phyloP scores from a whole-genome alignment of 805 yeast species.

The Sporopachydermia quercuum region DNA sequence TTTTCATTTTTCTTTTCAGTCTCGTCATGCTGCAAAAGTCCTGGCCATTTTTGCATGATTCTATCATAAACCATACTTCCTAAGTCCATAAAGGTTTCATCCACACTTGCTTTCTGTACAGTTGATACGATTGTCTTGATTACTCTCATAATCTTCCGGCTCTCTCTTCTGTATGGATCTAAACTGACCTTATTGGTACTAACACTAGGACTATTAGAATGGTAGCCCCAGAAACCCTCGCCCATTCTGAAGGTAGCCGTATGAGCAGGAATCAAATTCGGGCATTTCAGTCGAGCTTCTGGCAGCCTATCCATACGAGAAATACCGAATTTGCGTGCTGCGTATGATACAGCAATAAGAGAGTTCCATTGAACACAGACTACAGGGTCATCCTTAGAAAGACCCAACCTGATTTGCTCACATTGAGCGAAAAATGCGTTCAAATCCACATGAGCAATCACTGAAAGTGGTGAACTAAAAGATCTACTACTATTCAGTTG shows the following conservation, averaged over 20 bases:
- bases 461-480: conserved; percentile 54
- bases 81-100: conserved; percentile 79
- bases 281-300: conserved; percentile 63
- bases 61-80: conserved; percentile 44
- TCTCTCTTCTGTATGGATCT: conserved; percentile 84
- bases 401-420: conserved; percentile 62
- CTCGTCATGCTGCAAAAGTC: not conserved
- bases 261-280: conserved; percentile 63
- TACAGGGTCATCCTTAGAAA: conserved; percentile 59
- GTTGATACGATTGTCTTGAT: conserved; percentile 45
- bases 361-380: conserved; percentile 92
- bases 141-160: conserved; percentile 59
- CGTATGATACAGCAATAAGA: conserved; percentile 78
- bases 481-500: conserved; percentile 34
- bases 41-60: conserved; percentile 18
- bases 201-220: conserved; percentile 37
- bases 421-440: conserved; percentile 96
- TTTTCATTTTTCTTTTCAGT: conserved; percentile 7
- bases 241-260: conserved; percentile 91
- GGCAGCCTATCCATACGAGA: conserved; percentile 59
- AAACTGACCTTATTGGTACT: conserved; percentile 67
- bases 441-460: conserved; percentile 75
- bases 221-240: conserved; percentile 69
- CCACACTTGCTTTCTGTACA: conserved; percentile 91
- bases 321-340: conserved; percentile 78